Base-by-base conservation (phyloP, 257 asterid genomes). In the Catharanthus roseus region DNA sequence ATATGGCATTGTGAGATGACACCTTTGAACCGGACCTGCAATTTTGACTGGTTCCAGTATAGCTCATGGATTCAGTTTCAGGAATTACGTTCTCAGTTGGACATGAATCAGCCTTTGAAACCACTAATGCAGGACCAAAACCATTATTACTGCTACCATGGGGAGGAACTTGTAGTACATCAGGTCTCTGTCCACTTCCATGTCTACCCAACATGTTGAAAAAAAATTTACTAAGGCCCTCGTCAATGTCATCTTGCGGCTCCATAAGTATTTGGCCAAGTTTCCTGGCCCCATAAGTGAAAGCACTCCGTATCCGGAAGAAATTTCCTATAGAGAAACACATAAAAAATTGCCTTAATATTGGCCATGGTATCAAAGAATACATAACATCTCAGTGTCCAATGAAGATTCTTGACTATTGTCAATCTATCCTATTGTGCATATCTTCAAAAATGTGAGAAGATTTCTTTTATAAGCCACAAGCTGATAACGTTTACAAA, bases 291-390 rank as follows among this genome's bases (percentile, higher is more conserved):
- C 96, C 98, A 72, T 82, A 92, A 36, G 86, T 83, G 77, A 92
- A 87, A 55, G 98, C 98, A 69, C 97, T 92, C 72, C 95, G 87
- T 72, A 92, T 89, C 44, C 97, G 88, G 79, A 74, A 92, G 77
- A 83, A 92, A 80, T 88, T 92, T 69, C 95, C 98, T 92, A 73
- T 33, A 51, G 49, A 76, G 41, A 75, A 67, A 10, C 65, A n/a
- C n/a, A n/a, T n/a, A 12, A 24, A 3, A 68, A 44, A 54, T 41
- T 10, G 19, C 15, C 56, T 4, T 74, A 4, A 58, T 38, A 54
- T 49, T 49, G 47, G 29, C 19, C 33, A 44, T 38, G 13, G 61
- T 21, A 36, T 61, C 16, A 36, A 72, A 64, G 56, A 51, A 34
- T 38, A 57, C 7, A 13, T 39, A 56, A 70, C 3, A 18, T 21